Percentiles rank a stretch among this genome's conserved stretches.
Conservation (phyloP, 192 early-diverging fungal genomes). For the Coemansia sp. region DNA sequence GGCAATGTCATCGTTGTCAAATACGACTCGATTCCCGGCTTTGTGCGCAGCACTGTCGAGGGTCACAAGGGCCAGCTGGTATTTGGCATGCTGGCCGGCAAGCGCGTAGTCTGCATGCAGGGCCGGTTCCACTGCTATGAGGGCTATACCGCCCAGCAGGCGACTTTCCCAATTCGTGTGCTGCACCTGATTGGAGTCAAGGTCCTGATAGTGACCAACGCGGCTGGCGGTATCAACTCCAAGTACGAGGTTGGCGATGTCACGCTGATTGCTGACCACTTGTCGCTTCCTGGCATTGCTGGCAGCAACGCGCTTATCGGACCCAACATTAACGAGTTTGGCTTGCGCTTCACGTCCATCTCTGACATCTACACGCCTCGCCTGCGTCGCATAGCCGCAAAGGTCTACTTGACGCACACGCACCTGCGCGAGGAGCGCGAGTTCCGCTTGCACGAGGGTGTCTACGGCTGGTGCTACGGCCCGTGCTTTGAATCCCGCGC, state of each 20-base stretch:
- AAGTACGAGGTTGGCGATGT: slow-evolving; percentile 83
- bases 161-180: slow-evolving; percentile 84
- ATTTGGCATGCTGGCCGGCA: slow-evolving; percentile 77
- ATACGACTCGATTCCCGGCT: slow-evolving; percentile 85
- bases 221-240: slow-evolving; percentile 82
- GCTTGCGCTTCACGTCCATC: slow-evolving; percentile 85
- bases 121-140: slow-evolving; percentile 93
- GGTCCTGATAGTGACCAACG: slow-evolving; percentile 82
- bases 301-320: slow-evolving; percentile 83
- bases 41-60: slow-evolving; percentile 67
- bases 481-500: slow-evolving; percentile 88
- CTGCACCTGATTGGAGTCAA: slow-evolving; percentile 81
- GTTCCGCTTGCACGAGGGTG: slow-evolving; percentile 71
- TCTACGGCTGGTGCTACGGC: slow-evolving; percentile 82
- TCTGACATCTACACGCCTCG: slow-evolving; percentile 83
- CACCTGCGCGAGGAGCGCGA: slow-evolving; percentile 40
- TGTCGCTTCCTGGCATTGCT: slow-evolving; percentile 73
- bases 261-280: slow-evolving; percentile 76
- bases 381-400: slow-evolving; percentile 63
- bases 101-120: slow-evolving; percentile 82
- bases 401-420: slow-evolving; percentile 33
- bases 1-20: slow-evolving; percentile 59
- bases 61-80: slow-evolving; percentile 65
- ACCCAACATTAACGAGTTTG: slow-evolving; percentile 78
- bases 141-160: slow-evolving; percentile 74